Conservation (phyloP, 1,284 basidiomycete species). For the Vanrija pseudolonga region DNA sequence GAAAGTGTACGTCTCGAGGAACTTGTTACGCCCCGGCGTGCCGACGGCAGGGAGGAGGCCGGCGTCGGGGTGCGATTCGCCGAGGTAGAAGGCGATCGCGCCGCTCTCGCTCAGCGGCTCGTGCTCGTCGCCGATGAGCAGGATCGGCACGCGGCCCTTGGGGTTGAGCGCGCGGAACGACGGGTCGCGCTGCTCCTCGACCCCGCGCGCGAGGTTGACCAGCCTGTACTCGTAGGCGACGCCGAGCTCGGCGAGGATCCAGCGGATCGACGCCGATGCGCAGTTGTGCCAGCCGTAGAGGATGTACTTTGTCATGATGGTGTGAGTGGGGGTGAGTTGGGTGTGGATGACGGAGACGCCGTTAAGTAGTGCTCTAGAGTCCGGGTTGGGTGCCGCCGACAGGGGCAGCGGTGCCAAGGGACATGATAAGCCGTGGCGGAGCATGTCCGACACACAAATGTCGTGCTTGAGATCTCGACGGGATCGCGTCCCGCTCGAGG, state of each 20-base stretch:
- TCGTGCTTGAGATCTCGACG: no score
- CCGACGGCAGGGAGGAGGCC: slow-evolving; percentile 9
- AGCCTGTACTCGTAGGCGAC: slow-evolving; percentile 6
- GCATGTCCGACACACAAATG: no score
- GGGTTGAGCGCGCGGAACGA: slow-evolving; percentile 21
- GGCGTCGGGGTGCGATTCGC: slow-evolving; percentile 15
- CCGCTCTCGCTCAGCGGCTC: slow-evolving; percentile 18
- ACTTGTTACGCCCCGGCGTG: slow-evolving; percentile 8
- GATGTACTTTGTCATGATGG: slow-evolving; percentile 9
- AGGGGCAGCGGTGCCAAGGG: no score
- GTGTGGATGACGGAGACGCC: not conserved
- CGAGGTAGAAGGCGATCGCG: slow-evolving; percentile 19
- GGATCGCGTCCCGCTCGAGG: no score
- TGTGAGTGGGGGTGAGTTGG: not conserved
- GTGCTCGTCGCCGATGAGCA: slow-evolving; percentile 7
- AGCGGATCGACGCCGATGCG: slow-evolving; percentile 19
- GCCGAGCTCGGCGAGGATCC: slow-evolving; percentile 23
- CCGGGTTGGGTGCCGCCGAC: no score
- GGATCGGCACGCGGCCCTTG: slow-evolving; percentile 23
- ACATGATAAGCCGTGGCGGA: no score
- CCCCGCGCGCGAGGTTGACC: slow-evolving; percentile 7
- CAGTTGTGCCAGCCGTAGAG: slow-evolving; percentile 21
- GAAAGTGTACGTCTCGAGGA: slow-evolving; percentile 19
- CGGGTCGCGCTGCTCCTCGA: slow-evolving; percentile 14
- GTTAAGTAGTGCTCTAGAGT: not conserved